Percentiles rank a stretch among this genome's conserved stretches.
These are phyloP conservation scores for Erythrophleum ivorense DNA, from an alignment of 331 rosid species.

Conservation along the genomic window DNA sequence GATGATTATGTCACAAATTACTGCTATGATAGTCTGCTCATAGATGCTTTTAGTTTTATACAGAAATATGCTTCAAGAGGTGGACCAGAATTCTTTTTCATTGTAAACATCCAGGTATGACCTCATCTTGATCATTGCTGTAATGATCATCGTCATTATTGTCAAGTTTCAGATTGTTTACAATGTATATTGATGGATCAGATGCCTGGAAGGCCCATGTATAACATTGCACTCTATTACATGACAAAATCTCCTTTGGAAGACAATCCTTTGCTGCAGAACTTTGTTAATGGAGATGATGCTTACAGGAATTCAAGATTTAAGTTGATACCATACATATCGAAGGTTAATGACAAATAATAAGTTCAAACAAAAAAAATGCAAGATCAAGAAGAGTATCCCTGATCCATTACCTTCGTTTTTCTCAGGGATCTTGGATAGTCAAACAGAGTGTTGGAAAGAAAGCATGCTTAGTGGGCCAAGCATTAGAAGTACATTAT, in stretches of 20 bases:
- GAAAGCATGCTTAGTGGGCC: conserved; percentile 86
- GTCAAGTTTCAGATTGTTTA: conserved; percentile 25
- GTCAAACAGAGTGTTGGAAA: conserved; percentile 94
- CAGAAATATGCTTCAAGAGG: conserved; percentile 73
- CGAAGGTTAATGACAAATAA: conserved; percentile 40
- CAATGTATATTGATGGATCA: conserved; percentile 34
- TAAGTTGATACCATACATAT: conserved; percentile 53
- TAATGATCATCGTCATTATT: neutral
- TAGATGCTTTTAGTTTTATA: conserved; percentile 33
- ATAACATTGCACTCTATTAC: conserved; percentile 77
- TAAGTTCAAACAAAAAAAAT: neutral
- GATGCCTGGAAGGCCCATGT: conserved; percentile 72
- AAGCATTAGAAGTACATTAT: conserved; percentile 66
- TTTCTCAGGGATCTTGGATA: conserved; percentile 90
- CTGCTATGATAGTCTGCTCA: conserved; percentile 3
- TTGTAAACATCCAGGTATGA: conserved; percentile 70
- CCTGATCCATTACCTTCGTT: conserved; percentile 14
- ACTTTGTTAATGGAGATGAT: conserved; percentile 88
- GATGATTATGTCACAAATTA: neutral
- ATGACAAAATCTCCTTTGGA: conserved; percentile 76
- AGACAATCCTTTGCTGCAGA: conserved; percentile 63
- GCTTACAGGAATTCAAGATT: conserved; percentile 77
- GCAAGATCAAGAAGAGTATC: conserved; percentile 16
- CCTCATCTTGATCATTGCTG: conserved; percentile 3
- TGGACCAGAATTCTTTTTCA: conserved; percentile 80